Conservation (phyloP, 176 grass and related monocot genomes). For the Puya raimondii region DNA sequence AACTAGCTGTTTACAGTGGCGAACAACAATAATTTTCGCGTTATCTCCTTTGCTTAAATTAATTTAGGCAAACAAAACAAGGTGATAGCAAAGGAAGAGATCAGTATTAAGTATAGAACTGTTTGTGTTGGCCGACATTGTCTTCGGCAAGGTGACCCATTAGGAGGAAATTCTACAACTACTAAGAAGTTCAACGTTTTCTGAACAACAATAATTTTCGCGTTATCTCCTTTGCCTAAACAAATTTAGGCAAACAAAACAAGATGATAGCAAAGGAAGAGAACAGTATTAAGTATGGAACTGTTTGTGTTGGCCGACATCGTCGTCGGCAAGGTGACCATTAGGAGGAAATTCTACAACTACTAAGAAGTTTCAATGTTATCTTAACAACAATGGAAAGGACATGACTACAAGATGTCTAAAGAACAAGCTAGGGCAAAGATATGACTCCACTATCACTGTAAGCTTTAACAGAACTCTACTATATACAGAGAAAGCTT, state of each 20-base stretch:
- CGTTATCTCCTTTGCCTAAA: slow-evolving; percentile 11
- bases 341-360: neutral
- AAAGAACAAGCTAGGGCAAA: neutral
- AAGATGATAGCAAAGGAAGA: neutral
- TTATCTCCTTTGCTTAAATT: slow-evolving; percentile 14
- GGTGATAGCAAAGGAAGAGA: neutral
- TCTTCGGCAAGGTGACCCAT: neutral
- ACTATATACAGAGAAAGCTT: neutral
- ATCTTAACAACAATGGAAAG: neutral
- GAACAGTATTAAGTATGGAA: neutral
- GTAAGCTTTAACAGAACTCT: neutral
- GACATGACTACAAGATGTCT: neutral
- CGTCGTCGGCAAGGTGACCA: neutral
- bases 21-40: neutral
- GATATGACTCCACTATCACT: slow-evolving; percentile 5
- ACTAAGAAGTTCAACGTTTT: neutral
- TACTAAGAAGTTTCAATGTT: neutral
- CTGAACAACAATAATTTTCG: neutral
- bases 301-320: slow-evolving; percentile 13
- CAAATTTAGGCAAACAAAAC: slow-evolving; percentile 21
- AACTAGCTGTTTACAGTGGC: neutral
- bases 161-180: neutral
- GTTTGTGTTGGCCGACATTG: slow-evolving; percentile 16
- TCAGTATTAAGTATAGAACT: neutral
- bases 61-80: slow-evolving; percentile 16